Percentiles rank a stretch among this genome's conserved stretches.
These are phyloP conservation scores for Neurospora tetraspora DNA, from an alignment of 495 filamentous ascomycete genomes.

Conservation along the genomic window DNA sequence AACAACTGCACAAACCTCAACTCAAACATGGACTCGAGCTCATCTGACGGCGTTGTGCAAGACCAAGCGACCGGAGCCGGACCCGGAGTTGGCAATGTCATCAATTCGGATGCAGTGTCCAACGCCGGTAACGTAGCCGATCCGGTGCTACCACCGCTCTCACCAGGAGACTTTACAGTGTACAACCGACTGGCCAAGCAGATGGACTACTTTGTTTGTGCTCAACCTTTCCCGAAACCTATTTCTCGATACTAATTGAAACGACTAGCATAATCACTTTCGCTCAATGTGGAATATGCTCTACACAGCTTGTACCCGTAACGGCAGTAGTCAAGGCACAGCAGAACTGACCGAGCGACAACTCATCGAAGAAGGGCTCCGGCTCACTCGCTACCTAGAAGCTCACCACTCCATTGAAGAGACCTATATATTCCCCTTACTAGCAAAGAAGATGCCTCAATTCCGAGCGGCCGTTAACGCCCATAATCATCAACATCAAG, in stretches of 20 bases:
- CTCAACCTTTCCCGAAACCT: not conserved
- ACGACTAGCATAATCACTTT: slow-evolving; percentile 64
- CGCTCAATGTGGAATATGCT: slow-evolving; percentile 61
- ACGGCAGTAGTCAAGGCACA: slow-evolving; percentile 20
- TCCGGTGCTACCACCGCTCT: slow-evolving; percentile 15
- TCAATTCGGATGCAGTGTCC: not conserved
- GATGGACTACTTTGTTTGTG: slow-evolving; percentile 64
- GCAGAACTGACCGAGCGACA: slow-evolving; percentile 39
- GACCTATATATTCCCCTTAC: slow-evolving; percentile 64
- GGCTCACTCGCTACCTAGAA: slow-evolving; percentile 58
- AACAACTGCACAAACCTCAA: not conserved
- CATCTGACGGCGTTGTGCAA: not conserved
- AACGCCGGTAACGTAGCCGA: not conserved
- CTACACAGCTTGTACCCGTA: slow-evolving; percentile 48
- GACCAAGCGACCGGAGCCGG: not conserved
- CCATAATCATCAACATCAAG: not conserved
- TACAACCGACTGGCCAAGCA: slow-evolving; percentile 68
- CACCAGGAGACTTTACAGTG: slow-evolving; percentile 15
- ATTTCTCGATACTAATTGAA: slow-evolving; percentile 4
- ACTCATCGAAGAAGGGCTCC: slow-evolving; percentile 52
- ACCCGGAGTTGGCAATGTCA: not conserved
- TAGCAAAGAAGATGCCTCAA: slow-evolving; percentile 72
- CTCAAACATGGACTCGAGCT: not conserved
- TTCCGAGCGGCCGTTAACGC: slow-evolving; percentile 36
- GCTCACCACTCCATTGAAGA: slow-evolving; percentile 84